A percentile compares a stretch with the other conserved stretches of the same genome.
Conservation (phyloP, 768 basidiomycete genomes). For the Postia placenta region DNA sequence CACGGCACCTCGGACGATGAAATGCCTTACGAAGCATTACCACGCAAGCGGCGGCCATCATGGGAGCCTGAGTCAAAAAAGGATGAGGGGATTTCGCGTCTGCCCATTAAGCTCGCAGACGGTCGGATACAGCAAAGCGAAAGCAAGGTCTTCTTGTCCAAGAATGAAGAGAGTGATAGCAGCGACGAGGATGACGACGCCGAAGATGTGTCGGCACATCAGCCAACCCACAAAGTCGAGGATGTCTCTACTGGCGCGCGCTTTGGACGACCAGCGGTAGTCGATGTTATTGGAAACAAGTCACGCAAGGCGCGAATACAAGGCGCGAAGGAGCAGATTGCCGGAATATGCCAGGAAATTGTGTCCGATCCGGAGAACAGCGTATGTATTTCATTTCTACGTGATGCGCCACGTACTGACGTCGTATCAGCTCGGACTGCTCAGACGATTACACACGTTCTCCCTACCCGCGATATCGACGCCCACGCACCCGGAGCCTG, state of each 20-base stretch:
- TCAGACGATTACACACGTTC: constrained; percentile 86
- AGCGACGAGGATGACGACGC: constrained; percentile 31
- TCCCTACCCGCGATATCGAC: constrained; percentile 72
- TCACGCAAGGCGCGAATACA: constrained; percentile 64
- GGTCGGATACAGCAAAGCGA: constrained; percentile 68
- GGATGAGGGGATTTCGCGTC: constrained; percentile 46
- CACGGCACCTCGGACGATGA: constrained; percentile 46
- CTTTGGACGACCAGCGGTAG: constrained; percentile 79
- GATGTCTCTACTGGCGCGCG: constrained; percentile 80
- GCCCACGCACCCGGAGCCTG: constrained; percentile 59
- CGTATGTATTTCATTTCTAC: constrained; percentile 41
- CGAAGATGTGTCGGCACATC: constrained; percentile 23
- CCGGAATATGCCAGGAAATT: constrained; percentile 88
- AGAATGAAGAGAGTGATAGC: constrained; percentile 18
- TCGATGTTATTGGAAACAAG: constrained; percentile 60
- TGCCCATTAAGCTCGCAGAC: constrained; percentile 84
- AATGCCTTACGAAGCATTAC: constrained; percentile 66
- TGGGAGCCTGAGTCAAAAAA: constrained; percentile 43
- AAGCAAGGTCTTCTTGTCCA: constrained; percentile 23
- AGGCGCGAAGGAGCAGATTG: constrained; percentile 90
- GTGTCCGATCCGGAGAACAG: constrained; percentile 92
- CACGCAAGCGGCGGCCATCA: constrained; percentile 44
- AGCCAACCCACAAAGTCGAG: constrained; percentile 37
- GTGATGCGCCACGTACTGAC: not conserved
- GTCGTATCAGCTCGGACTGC: constrained; percentile 64